phyloP scores from a whole-genome alignment of 805 yeast genomes.

The Lipomyces mesembrius region DNA sequence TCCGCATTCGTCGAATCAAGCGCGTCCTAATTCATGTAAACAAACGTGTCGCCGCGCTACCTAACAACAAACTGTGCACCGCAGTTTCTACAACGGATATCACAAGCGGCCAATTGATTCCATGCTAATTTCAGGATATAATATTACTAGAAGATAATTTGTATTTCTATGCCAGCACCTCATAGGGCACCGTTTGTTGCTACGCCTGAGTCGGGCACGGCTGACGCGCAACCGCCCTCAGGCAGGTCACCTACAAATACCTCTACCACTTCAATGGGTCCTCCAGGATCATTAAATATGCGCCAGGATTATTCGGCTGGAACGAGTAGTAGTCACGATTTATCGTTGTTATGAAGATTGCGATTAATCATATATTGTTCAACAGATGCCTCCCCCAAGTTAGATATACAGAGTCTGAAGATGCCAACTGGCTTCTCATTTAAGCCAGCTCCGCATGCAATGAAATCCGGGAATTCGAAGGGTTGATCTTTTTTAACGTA shows the following conservation, averaged over 20 bases:
- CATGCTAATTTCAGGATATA: background rate
- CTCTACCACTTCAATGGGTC: background rate
- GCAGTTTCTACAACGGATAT: background rate
- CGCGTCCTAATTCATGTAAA: too few species aligned
- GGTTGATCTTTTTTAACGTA: background rate
- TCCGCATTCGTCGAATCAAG: too few species aligned
- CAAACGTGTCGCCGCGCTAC: too few species aligned
- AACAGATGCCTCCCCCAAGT: background rate
- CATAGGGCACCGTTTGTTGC: conserved; percentile 3
- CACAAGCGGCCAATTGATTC: background rate
- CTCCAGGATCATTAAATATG: background rate
- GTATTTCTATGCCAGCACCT: background rate
- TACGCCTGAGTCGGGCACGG: background rate
- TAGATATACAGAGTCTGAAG: background rate
- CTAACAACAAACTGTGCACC: too few species aligned
- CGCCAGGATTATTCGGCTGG: background rate
- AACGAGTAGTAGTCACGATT: background rate
- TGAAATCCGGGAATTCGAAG: conserved; percentile 3
- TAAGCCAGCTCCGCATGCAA: conserved; percentile 3
- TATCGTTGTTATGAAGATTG: background rate
- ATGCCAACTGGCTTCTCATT: conserved; percentile 6
- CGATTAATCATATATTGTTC: background rate
- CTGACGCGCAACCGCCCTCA: background rate
- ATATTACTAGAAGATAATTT: background rate
- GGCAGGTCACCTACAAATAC: background rate